A percentile compares a stretch with the other conserved stretches of the same genome.
These are phyloP conservation scores for Globisporangium ultimum DNA, from an alignment of 352 stramenopile species.

Conservation along the genomic window DNA sequence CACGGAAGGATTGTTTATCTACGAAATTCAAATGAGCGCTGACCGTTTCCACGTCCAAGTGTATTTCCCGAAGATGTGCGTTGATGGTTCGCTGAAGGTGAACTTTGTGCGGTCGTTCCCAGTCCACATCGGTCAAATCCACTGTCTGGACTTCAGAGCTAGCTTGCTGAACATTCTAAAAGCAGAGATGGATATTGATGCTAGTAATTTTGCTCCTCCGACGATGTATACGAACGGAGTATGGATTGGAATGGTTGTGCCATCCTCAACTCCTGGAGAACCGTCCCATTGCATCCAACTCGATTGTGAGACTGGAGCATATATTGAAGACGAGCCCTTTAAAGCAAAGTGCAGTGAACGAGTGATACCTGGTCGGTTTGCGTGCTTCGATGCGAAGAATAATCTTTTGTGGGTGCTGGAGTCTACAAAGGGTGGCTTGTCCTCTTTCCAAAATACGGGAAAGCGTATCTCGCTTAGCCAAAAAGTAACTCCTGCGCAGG, in stretches of 20 bases:
- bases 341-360: conserved; percentile 26
- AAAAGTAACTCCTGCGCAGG: conserved; percentile 6
- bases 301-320: conserved; percentile 34
- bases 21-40: conserved; percentile 42
- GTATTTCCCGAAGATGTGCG: conserved; percentile 20
- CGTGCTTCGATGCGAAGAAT: conserved; percentile 54
- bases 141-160: conserved; percentile 30
- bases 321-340: conserved; percentile 1
- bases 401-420: conserved; percentile 45
- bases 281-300: conserved; percentile 43
- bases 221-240: conserved; percentile 41
- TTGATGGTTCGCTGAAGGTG: conserved; percentile 13
- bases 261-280: conserved; percentile 9
- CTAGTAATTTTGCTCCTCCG: conserved; percentile 19
- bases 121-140: conserved; percentile 34
- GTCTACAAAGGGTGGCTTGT: conserved; percentile 22
- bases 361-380: conserved; percentile 15
- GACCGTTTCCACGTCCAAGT: conserved; percentile 36
- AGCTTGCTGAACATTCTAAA: conserved; percentile 37
- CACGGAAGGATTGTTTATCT: conserved; percentile 52
- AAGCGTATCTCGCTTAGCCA: conserved; percentile 39
- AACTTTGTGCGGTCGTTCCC: conserved; percentile 25
- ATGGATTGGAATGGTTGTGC: conserved; percentile 26
- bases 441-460: conserved; percentile 39
- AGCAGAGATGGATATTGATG: conserved; percentile 20